Base-by-base conservation (phyloP, 805 yeast species). In the Metschnikowia arizonensis region DNA sequence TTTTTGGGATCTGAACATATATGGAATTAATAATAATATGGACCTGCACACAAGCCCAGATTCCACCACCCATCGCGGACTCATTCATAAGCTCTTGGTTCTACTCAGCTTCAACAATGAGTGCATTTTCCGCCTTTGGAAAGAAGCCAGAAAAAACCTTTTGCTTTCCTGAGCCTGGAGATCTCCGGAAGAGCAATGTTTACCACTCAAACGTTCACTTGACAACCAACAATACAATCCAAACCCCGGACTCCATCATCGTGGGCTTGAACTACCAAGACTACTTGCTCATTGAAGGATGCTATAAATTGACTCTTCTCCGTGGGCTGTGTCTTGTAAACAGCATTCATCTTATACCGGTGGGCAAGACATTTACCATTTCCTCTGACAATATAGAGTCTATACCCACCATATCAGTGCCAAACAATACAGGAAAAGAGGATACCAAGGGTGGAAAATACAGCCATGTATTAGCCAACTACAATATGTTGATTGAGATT, bases 251-350 rank as follows among this genome's bases (percentile, higher is more conserved):
- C 17, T 46, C 56, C 17, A 42, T 52, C 33, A 21, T 47, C 14
- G 25, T 78, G 33, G 82, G 78, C 0, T 63, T 80, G 28, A 71
- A 68, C 43, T 50, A 59, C 1, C 59, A 62, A 23, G 79, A 79
- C 46, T 65, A 56, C 41, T 47, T 80, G 2, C 52, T 77, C 32
- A 44, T 80, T 1, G 62, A 65, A 44, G 85, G 85, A 0, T 79
- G 73, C 47, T 78, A 68, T 50, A 53, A 37, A 3, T 40, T 80
- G 19, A 56, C 57, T 3, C 61, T 80, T 0, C 72, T 69, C 48
- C 57, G 74, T 42, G 85, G 85, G 14, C 72, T 76, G 0, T 56
- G 77, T 0, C 49, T 60, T 3, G 48, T 79, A 1, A 79, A 81
- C 50, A 66, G 73, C 11, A 44, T 50, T 3, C 68, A 66, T 50